A percentile compares a stretch with the other conserved stretches of the same genome.
These are phyloP conservation scores for Calonectria fujianensis DNA, from an alignment of 2,329 filamentous ascomycete genomes.

Conservation along the genomic window DNA sequence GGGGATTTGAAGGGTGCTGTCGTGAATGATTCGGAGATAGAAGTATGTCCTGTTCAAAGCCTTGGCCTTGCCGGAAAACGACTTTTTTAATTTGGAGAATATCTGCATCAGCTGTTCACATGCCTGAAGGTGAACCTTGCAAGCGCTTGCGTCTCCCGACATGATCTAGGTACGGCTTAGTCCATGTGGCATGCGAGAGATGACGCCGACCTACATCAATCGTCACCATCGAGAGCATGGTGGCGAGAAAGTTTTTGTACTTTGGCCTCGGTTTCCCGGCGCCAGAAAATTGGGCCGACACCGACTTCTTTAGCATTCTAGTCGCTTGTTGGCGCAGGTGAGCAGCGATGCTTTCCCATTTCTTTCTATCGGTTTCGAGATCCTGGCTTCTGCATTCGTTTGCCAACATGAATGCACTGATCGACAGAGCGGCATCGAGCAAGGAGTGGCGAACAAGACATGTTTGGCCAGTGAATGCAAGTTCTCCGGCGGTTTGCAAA, in stretches of 20 bases:
- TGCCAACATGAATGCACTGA: conserved; percentile 52
- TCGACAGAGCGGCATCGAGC: conserved; percentile 50
- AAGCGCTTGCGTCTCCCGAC: conserved; percentile 51
- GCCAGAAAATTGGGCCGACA: conserved; percentile 42
- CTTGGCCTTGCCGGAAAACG: conserved; percentile 42
- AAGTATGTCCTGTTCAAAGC: conserved; percentile 52
- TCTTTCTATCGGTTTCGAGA: conserved; percentile 30
- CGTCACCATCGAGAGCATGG: conserved; percentile 55
- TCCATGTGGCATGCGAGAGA: not conserved
- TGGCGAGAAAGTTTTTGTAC: conserved; percentile 54
- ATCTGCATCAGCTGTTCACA: conserved; percentile 46
- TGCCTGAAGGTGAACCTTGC: conserved; percentile 48
- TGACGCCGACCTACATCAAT: conserved; percentile 47
- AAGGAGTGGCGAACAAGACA: conserved; percentile 48
- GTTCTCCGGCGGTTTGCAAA: conserved; percentile 49
- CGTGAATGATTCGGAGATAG: conserved; percentile 52
- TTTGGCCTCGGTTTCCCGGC: conserved; percentile 40
- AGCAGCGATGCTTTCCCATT: conserved; percentile 46
- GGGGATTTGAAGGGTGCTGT: conserved; percentile 44
- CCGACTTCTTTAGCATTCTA: conserved; percentile 47
- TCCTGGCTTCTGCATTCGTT: conserved; percentile 43
- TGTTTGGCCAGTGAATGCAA: conserved; percentile 46
- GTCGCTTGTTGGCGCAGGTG: conserved; percentile 44
- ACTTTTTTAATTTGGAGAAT: conserved; percentile 41
- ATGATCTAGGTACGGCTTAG: conserved; percentile 43